Evolutionary conservation across 169 alveolate genomes (phyloP), one percentile per base, ranked within the genome.

Genomic region (Pseudocohnilembus persalinus): DNA sequence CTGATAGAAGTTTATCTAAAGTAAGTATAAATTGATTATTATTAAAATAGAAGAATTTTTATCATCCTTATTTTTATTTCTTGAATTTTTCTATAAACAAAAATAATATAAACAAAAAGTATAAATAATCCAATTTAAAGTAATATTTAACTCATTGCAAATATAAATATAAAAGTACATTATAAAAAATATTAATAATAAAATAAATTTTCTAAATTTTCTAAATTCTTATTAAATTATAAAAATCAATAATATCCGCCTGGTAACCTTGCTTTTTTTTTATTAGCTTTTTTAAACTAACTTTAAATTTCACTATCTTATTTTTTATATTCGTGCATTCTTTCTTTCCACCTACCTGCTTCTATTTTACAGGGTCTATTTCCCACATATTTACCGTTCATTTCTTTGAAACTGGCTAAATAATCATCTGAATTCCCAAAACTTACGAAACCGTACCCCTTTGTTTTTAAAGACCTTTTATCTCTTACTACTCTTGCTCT

Each of bases 371-470:
- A 96, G 29, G 99, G 99, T 80, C 99, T 95, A 91, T 97, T 97
- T 11, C 99, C 99, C 28, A 98, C 97, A 92, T 96, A 97, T 85
- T 96, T 96, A 79, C 99, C 97, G 86, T 98, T 93, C 99, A 98
- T 98, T 85, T 98, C 99, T 90, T 96, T 97, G 91, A 97, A 90
- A 25, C 99, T 99, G 76, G 93, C 94, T 73, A 98, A 83, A 97
- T 96, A 98, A 85, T 98, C 99, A 85, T 97, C 96, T 29, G 98
- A 97, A 80, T 94, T 95, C 33, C 94, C 88, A 83, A 98, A 91
- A 29, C 99, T 96, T 29, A 98, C 98, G 91, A 98, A 98, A 26
- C 99, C 99, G 87, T 96, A 98, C 25, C 99, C 99, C 84, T 97
- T 97, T 34, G 99, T 97, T 94, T 98, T 98, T 35, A 98, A 98